A percentile compares a stretch with the other conserved stretches of the same genome.
phyloP scores from a whole-genome alignment of 768 basidiomycete genomes.

The Clavulina sp. region DNA sequence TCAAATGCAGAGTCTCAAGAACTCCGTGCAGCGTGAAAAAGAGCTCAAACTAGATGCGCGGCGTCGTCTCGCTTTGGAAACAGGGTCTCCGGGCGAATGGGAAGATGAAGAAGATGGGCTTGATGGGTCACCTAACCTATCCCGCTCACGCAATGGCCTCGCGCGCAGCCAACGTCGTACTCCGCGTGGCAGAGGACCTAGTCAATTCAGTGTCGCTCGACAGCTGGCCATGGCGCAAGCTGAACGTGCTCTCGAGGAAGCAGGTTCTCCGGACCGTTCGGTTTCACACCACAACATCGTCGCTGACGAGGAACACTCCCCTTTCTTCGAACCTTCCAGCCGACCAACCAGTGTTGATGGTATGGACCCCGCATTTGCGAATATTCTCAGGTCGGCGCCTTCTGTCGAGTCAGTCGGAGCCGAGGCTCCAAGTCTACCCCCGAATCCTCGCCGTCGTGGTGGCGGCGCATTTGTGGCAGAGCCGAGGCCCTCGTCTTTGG shows the following conservation, averaged over 20 bases:
- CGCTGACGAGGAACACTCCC: conserved; percentile 11
- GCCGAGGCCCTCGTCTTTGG: background rate
- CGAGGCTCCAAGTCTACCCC: background rate
- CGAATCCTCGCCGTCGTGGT: background rate
- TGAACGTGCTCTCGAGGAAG: conserved; percentile 2
- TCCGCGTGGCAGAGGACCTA: conserved; percentile 31
- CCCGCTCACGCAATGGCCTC: conserved; percentile 27
- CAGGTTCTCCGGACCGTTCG: background rate
- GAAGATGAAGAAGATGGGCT: conserved; percentile 27
- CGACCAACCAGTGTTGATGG: conserved; percentile 54
- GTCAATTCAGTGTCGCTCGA: conserved; percentile 32
- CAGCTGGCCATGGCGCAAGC: conserved; percentile 41
- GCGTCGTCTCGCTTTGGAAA: conserved; percentile 34
- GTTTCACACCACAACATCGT: background rate
- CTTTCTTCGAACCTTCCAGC: conserved; percentile 5
- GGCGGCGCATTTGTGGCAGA: background rate
- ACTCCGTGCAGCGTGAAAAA: conserved; percentile 67
- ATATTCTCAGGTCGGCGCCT: conserved; percentile 31
- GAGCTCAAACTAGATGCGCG: conserved; percentile 54
- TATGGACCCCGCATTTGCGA: conserved; percentile 76
- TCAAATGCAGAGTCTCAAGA: conserved; percentile 67
- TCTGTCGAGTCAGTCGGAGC: background rate
- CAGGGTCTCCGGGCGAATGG: conserved; percentile 26
- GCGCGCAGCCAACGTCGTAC: conserved; percentile 37
- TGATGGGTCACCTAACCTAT: conserved; percentile 14